Base-by-base conservation (phyloP, 371 early-diverging fungal species). In the Nematocida ausubeli region DNA sequence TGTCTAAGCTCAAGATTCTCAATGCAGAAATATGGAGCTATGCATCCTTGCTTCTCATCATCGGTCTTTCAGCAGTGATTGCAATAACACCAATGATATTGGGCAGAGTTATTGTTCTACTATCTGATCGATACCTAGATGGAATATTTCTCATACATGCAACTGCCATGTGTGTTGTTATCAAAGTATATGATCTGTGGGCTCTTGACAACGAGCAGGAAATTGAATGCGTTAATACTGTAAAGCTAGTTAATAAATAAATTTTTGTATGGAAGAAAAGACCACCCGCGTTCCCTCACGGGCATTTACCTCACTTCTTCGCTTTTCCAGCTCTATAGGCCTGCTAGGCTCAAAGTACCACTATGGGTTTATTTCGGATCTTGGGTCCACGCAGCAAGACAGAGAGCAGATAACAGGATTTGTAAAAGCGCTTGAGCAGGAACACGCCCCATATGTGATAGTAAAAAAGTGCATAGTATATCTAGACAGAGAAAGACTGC, bases 91-190 rank as follows among this genome's bases (percentile, higher is more conserved):
- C 70, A 14, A 35, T 70, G 32, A 39, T 69, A 28, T 32, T 69
- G n/a, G 70, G 70, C n/a, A 63, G 37, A 51, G 14, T 80, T 19
- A 51, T 80, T 30, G 69, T 69, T 42, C 19, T 75, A 4, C 0
- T 80, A n/a, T 71, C 81, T 40, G 80, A 80, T 32, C 37, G 80
- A 30, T 80, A 80, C 37, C 24, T 80, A 28, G 80, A 80, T 50
- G 80, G 80, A 7, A 50, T 72, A 26, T 73, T 80, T 30, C 44
- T 80, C 22, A 69, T 80, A 12, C 80, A 80, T 64, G n/a, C 49
- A 16, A 22, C 75, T 35, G 58, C 50, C 9, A 69, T 80, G 35
- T 65, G 81, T 26, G 54, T 35, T 2, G 62, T 80, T 24, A 26
- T 80, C 16, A 80, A 69, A 24, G 32, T 80, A 28, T 70, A 80